These are phyloP conservation scores for Santalum album DNA, from an alignment of 164 flowering plant genomes.

Conservation along the genomic window DNA sequence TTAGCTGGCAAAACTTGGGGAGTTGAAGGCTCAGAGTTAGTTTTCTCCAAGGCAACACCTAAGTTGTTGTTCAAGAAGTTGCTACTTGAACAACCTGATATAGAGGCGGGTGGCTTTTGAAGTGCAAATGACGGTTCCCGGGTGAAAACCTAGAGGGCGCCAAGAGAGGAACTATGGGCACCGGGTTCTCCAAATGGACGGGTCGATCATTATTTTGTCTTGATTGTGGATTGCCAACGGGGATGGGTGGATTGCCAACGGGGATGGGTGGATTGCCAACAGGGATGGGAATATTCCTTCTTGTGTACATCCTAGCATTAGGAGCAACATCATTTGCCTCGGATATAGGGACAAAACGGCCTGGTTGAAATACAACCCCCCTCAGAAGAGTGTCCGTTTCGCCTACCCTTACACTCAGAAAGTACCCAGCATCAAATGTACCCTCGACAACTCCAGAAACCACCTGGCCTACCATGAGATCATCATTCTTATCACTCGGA, in stretches of 20 bases:
- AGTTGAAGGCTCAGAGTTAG: too few relatives aligned
- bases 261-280: constrained; percentile 7
- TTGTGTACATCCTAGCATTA: constrained; percentile 23
- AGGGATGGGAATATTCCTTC: constrained; percentile 29
- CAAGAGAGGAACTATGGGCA: constrained; percentile 6
- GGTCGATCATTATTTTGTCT: too few relatives aligned
- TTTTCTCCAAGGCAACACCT: constrained; percentile 1
- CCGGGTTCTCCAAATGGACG: constrained; percentile 4
- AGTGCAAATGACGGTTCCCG: too few relatives aligned
- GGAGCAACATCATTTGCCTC: constrained; percentile 49
- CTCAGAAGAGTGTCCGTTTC: constrained; percentile 20
- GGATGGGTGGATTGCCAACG: not conserved
- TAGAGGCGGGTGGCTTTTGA: too few relatives aligned
- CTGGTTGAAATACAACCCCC: constrained; percentile 42
- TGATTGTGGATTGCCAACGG: constrained; percentile 1
- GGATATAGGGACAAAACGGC: constrained; percentile 24
- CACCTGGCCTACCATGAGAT: constrained; percentile 33
- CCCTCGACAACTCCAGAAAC: constrained; percentile 45
- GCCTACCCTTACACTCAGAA: constrained; percentile 31
- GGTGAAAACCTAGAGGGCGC: not conserved
- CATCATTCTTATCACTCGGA: constrained; percentile 7
- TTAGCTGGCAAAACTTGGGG: constrained; percentile 4
- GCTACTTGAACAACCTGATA: not conserved
- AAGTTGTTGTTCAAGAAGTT: constrained; percentile 9
- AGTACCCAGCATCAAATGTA: constrained; percentile 44